These are phyloP conservation scores for Santalum album DNA, from an alignment of 164 flowering plant genomes.

Conservation along the genomic window DNA sequence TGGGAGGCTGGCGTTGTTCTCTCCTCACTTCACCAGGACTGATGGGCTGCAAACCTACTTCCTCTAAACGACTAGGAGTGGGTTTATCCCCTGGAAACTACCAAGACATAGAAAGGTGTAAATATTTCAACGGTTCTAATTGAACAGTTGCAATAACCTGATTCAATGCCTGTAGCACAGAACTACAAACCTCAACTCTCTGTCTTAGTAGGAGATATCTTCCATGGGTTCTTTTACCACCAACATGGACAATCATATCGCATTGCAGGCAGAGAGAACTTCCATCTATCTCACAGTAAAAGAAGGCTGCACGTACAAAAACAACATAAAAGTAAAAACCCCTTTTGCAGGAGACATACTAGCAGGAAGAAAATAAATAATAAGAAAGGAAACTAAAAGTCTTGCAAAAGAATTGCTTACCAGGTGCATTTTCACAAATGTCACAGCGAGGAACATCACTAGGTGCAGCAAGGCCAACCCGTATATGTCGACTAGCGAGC, in stretches of 20 bases:
- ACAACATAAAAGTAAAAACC: not conserved
- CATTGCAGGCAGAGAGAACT: slow-evolving; percentile 63
- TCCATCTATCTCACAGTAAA: slow-evolving; percentile 55
- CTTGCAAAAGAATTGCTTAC: slow-evolving; percentile 26
- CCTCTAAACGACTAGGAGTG: slow-evolving; percentile 34
- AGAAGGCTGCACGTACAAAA: slow-evolving; percentile 37
- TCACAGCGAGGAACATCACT: slow-evolving; percentile 83
- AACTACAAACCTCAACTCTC: slow-evolving; percentile 73
- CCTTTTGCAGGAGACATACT: not conserved
- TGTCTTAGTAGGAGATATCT: slow-evolving; percentile 86
- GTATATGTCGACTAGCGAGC: slow-evolving; percentile 87
- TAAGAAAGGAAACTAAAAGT: not conserved
- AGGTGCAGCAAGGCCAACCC: slow-evolving; percentile 82
- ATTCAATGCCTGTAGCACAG: slow-evolving; percentile 1
- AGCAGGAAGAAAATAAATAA: not conserved
- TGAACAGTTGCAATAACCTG: slow-evolving; percentile 1
- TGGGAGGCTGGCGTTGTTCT: slow-evolving; percentile 30
- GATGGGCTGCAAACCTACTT: slow-evolving; percentile 28
- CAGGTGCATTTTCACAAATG: slow-evolving; percentile 91
- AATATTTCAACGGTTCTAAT: not conserved
- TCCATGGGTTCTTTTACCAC: slow-evolving; percentile 89
- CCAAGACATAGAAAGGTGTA: slow-evolving; percentile 4
- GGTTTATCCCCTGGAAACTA: slow-evolving; percentile 91
- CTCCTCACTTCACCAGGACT: slow-evolving; percentile 30
- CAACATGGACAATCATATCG: slow-evolving; percentile 93